Conservation (phyloP, 371 early-diverging fungal species). For the Gilbertella persicaria region DNA sequence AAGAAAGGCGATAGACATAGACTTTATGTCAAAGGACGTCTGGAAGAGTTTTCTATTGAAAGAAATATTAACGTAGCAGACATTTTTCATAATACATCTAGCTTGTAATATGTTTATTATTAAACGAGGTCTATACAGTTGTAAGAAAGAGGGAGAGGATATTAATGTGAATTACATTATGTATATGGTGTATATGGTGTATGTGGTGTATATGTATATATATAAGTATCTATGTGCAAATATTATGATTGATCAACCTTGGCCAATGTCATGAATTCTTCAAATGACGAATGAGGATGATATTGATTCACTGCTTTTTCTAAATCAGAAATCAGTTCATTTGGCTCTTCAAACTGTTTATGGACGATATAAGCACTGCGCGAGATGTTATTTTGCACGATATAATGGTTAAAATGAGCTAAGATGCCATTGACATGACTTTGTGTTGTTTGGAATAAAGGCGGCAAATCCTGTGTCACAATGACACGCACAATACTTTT, state of each 20-base stretch:
- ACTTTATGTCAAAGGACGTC: conserved; percentile 33
- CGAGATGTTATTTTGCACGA: conserved; percentile 2
- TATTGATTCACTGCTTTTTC: conserved; percentile 3
- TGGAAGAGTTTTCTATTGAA: conserved; percentile 30
- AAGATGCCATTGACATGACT: conserved; percentile 22
- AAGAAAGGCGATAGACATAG: conserved; percentile 35
- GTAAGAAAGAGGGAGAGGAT: not conserved
- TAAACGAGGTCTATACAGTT: not conserved
- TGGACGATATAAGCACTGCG: not conserved
- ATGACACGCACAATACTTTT: conserved; percentile 5
- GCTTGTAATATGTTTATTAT: conserved; percentile 4
- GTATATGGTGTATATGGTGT: conserved; percentile 3
- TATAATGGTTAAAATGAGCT: conserved; percentile 18
- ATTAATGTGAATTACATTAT: not conserved
- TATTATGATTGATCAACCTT: conserved; percentile 2
- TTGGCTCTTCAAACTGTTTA: conserved; percentile 3
- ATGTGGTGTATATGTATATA: not conserved
- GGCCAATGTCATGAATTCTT: conserved; percentile 7
- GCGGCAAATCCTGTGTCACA: conserved; percentile 16
- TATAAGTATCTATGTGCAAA: conserved; percentile 6
- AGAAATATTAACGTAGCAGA: conserved; percentile 32
- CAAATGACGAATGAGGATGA: conserved; percentile 3
- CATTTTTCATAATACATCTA: conserved; percentile 9
- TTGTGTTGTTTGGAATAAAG: conserved; percentile 14
- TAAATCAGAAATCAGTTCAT: not conserved